Evolutionary conservation across 768 basidiomycete species (phyloP), one percentile per base, ranked within the genome.

Genomic region (Russula earlei): DNA sequence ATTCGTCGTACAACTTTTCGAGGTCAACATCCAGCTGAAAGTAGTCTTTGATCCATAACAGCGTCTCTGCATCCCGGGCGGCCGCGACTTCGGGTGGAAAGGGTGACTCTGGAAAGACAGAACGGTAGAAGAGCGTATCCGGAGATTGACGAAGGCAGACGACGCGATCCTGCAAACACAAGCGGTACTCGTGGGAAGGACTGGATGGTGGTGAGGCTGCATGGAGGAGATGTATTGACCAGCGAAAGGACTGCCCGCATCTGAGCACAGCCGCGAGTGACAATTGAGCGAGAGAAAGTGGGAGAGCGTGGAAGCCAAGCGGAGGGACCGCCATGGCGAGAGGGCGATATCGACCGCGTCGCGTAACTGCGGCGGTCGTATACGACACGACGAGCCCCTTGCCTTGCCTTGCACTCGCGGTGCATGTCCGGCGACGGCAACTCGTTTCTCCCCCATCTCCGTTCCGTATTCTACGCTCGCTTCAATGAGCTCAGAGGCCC

Each of bases 391-490:
- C n/a, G n/a, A n/a, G n/a, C n/a, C n/a, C n/a, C n/a, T n/a, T n/a
- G n/a, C n/a, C n/a, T n/a, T n/a, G n/a, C n/a, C n/a, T n/a, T n/a
- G n/a, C n/a, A n/a, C n/a, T n/a, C n/a, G n/a, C n/a, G n/a, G n/a
- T 22, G 15, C 34, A 78, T 76, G 75, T 64, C 72, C 48, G 69
- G 70, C 9, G 73, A 77, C 42, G 74, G 73, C 46, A 83, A 83
- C 68, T 90, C 87, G 10, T 91, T 87, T 70, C 77, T 85, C 44
- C 88, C 88, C 36, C 72, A 75, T 17, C 86, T 91, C 54, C 82
- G 85, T 63, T 92, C 91, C 11, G 86, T 95, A 14, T 97, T 98
- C 74, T 97, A 96, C 66, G 86, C 94, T 4, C 83, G 87, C 14
- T 98, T 99, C 67, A 91, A 98, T 70, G 77, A 85, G 36, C 73